Evolutionary conservation across 2,329 filamentous ascomycete genomes (phyloP), one percentile per base, ranked within the genome.

Genomic region (Cryphonectria nitschkei): DNA sequence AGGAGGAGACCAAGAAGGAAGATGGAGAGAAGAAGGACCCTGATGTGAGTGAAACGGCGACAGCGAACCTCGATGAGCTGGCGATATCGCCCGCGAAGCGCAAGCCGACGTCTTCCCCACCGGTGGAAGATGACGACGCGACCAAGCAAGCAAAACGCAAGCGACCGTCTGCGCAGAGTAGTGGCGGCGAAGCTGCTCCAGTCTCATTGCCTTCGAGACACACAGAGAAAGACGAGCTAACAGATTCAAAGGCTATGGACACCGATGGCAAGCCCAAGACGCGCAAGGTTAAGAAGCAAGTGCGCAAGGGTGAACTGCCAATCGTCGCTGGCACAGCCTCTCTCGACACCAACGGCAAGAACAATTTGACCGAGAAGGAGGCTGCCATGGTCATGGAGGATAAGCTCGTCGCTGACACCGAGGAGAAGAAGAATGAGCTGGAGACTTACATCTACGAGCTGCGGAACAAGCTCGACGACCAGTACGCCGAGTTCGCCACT

Each of bases 361-460:
- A 90, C 73, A 78, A 85, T n/a, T 85, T 90, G 75, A 83, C 87
- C 66, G 96, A 99, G 88, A 91, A 91, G 81, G 96, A 99, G 85
- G 88, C 90, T 75, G 81, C 90, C 77, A 98, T 99, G 96, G 90
- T 94, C 76, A 95, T 97, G 90, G 94, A 98, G 83, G 96, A 99
- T 85, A 99, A 98, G 89, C 91, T 98, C 71, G 95, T 99, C 70
- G 93, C 93, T 76, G 96, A 98, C 82, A 99, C 96, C 52, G 96
- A 98, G 81, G 94, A 98, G 86, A 97, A 97, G 90, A 99, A 98
- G 93, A 99, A 99, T 86, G 95, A 98, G 84, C 93, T 99, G 68
- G 96, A 99, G 87, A 91, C 93, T 34, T 97, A 92, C 84, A 98
- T 98, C 84, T 99, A 99, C 84, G 95, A 98, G 78, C 88, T 97